phyloP scores from a whole-genome alignment of 768 basidiomycete genomes.

The Cyathus striatus region DNA sequence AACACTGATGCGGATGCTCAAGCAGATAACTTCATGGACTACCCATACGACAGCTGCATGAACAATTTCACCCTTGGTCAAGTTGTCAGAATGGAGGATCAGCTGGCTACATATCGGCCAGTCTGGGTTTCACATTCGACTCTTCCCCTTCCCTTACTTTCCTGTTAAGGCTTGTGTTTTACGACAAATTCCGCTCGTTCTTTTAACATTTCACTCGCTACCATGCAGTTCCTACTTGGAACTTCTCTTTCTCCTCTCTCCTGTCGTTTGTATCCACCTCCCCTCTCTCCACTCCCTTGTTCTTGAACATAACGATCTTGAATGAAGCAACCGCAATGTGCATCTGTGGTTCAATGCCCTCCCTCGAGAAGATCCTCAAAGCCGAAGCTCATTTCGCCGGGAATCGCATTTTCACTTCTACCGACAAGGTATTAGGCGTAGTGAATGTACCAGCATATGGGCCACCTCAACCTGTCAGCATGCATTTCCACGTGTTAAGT shows the following conservation, averaged over 20 bases:
- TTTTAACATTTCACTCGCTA: too few species aligned
- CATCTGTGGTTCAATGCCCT: not conserved
- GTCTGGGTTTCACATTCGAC: too few species aligned
- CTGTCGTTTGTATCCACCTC: not conserved
- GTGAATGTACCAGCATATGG: too few species aligned
- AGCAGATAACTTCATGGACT: slow-evolving; percentile 3
- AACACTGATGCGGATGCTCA: too few species aligned
- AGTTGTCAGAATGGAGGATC: too few species aligned
- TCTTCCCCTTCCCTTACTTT: too few species aligned
- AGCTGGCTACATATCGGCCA: too few species aligned
- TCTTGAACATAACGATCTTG: not conserved
- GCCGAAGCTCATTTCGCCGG: not conserved
- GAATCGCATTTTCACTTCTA: not conserved
- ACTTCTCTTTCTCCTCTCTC: too few species aligned
- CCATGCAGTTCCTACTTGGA: too few species aligned
- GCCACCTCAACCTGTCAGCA: too few species aligned
- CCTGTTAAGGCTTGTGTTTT: too few species aligned
- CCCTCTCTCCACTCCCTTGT: not conserved
- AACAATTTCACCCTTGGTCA: slow-evolving; percentile 1
- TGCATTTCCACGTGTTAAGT: not conserved
- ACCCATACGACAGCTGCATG: slow-evolving; percentile 1
- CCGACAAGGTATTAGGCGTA: not conserved
- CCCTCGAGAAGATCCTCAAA: not conserved
- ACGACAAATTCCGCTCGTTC: too few species aligned
- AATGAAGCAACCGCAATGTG: not conserved